A percentile compares a stretch with the other conserved stretches of the same genome.
Evolutionary conservation across 805 yeast genomes (phyloP).

Genomic region (Helenozyma baotianmanensis): DNA sequence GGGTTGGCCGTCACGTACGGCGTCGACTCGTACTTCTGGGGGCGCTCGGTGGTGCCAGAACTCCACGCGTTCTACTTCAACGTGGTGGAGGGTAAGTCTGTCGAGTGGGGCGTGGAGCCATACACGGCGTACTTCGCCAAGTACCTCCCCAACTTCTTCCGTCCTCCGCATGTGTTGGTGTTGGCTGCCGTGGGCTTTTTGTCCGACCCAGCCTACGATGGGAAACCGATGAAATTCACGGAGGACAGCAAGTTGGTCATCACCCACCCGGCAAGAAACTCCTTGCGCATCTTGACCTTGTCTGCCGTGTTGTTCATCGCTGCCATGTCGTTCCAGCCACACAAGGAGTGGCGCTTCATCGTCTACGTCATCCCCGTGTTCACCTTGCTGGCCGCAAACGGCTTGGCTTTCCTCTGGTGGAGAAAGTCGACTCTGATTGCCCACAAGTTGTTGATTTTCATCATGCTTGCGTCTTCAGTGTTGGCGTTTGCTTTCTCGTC

Average conservation of each 20-base stretch:
- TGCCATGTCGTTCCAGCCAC: constrained; percentile 76
- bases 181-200: constrained; percentile 33
- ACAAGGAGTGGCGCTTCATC: constrained; percentile 92
- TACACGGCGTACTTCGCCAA: constrained; percentile 58
- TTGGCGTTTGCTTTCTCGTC: constrained; percentile 37
- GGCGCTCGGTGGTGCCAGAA: constrained; percentile 61
- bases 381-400: constrained; percentile 60
- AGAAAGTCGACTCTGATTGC: constrained; percentile 16
- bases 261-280: constrained; percentile 24
- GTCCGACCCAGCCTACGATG: constrained; percentile 41
- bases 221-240: constrained; percentile 15
- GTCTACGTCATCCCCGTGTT: constrained; percentile 70
- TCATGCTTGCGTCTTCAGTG: constrained; percentile 17
- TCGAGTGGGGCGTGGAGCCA: constrained; percentile 85
- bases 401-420: constrained; percentile 35
- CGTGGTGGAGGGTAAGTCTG: constrained; percentile 67
- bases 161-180: constrained; percentile 43
- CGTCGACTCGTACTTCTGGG: constrained; percentile 81
- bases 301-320: constrained; percentile 54
- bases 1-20: constrained; percentile 47
- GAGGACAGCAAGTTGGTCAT: constrained; percentile 17
- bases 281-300: constrained; percentile 43
- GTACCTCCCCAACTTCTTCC: constrained; percentile 35
- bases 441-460: constrained; percentile 25
- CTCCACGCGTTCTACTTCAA: constrained; percentile 68